phyloP scores from a whole-genome alignment of 208 protist genomes.

The Wallacemonas sp. region DNA sequence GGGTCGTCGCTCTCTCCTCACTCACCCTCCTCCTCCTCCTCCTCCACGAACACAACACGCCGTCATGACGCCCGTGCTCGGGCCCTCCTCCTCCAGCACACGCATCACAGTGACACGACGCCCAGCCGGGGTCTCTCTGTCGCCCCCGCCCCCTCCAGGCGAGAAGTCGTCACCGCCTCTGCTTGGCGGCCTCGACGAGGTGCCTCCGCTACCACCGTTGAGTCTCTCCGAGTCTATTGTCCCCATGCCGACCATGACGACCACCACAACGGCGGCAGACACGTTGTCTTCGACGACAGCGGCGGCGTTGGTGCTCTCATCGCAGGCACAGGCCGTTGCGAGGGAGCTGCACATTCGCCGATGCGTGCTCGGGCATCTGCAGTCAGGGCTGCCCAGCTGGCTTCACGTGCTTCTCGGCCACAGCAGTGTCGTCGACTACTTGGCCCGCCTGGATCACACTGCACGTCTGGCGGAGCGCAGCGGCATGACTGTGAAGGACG shows the following conservation, averaged over 20 bases:
- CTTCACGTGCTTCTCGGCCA: background rate
- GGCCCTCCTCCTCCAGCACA: background rate
- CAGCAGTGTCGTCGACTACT: background rate
- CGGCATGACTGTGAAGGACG: too few relatives aligned
- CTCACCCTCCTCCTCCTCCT: too few relatives aligned
- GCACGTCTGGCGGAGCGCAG: background rate
- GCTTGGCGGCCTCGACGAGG: background rate
- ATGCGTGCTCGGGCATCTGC: background rate
- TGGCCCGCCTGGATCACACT: background rate
- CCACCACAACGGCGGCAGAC: background rate
- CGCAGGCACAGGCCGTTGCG: background rate
- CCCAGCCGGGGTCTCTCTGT: background rate
- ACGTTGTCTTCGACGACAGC: background rate
- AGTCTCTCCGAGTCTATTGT: conserved; percentile 11
- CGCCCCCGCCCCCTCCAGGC: background rate
- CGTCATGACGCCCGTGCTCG: conserved; percentile 11
- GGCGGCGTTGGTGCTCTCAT: background rate
- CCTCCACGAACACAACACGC: conserved; percentile 10
- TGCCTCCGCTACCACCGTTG: conserved; percentile 2
- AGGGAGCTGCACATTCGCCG: background rate
- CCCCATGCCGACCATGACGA: background rate
- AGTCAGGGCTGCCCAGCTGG: background rate
- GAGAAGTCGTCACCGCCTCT: background rate
- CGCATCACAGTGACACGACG: conserved; percentile 3
- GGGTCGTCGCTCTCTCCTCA: too few relatives aligned